Conservation (phyloP, 768 basidiomycete species). For the Tubosaeta brunneosetosa region DNA sequence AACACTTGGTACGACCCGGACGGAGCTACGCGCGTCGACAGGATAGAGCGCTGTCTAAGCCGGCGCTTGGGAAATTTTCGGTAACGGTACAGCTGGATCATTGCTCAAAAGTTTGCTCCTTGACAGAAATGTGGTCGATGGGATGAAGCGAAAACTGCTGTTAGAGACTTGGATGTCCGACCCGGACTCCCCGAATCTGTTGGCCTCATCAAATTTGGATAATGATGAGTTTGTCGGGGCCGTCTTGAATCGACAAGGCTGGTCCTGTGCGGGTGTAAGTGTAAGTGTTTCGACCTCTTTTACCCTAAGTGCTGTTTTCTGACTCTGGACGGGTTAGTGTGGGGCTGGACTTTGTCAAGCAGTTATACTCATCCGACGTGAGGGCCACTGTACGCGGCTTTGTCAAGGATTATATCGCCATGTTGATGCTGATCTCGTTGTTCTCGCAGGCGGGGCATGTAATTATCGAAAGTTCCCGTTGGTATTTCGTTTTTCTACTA, state of each 20-base stretch:
- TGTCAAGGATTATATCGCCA: conserved; percentile 32
- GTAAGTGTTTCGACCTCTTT: conserved; percentile 27
- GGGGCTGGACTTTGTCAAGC: conserved; percentile 39
- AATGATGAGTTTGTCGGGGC: conserved; percentile 28
- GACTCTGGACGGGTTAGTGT: conserved; percentile 20
- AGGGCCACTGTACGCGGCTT: conserved; percentile 34
- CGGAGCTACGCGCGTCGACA: conserved; percentile 35
- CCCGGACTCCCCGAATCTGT: conserved; percentile 17
- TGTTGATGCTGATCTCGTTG: conserved; percentile 32
- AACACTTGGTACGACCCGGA: conserved; percentile 39
- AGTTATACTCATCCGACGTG: conserved; percentile 32
- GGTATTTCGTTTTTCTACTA: not conserved
- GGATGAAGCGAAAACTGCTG: conserved; percentile 25
- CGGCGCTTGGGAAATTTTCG: conserved; percentile 9
- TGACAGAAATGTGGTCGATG: conserved; percentile 25
- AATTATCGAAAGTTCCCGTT: conserved; percentile 25
- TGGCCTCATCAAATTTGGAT: conserved; percentile 9
- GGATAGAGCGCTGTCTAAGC: conserved; percentile 18
- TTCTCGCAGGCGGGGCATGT: conserved; percentile 39
- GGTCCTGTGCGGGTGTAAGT: conserved; percentile 37
- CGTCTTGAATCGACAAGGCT: conserved; percentile 32
- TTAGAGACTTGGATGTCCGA: conserved; percentile 13
- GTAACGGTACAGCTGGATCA: conserved; percentile 5
- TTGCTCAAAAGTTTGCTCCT: conserved; percentile 18
- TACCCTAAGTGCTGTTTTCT: not conserved